These are phyloP conservation scores for Scheffersomyces spartinae DNA, from an alignment of 805 yeast genomes.

Conservation along the genomic window DNA sequence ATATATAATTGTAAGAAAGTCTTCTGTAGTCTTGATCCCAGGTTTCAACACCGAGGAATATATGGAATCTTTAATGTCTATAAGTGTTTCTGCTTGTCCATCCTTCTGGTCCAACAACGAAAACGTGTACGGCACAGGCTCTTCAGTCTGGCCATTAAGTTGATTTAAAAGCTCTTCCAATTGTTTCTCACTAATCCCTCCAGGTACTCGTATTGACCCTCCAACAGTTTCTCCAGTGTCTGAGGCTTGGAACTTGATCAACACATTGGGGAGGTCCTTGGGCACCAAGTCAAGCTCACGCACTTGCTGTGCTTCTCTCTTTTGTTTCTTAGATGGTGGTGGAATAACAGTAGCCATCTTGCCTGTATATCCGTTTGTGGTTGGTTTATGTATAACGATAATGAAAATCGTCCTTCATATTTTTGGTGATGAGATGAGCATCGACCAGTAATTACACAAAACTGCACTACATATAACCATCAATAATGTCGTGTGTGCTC, in stretches of 20 bases:
- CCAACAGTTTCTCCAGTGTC: slow-evolving; percentile 86
- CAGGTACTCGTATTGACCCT: slow-evolving; percentile 84
- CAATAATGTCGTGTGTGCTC: too few species aligned
- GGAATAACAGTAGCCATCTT: slow-evolving; percentile 87
- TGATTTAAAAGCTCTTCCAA: slow-evolving; percentile 81
- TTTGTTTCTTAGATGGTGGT: slow-evolving; percentile 86
- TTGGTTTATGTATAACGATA: too few species aligned
- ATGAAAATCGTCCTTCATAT: too few species aligned
- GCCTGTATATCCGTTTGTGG: too few species aligned
- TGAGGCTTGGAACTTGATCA: slow-evolving; percentile 82
- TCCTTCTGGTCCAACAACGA: slow-evolving; percentile 43
- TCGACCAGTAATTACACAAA: too few species aligned
- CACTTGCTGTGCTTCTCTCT: slow-evolving; percentile 70
- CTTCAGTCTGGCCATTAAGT: slow-evolving; percentile 57
- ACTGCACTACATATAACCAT: too few species aligned
- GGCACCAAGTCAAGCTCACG: slow-evolving; percentile 69
- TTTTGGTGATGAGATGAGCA: too few species aligned
- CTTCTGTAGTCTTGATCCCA: slow-evolving; percentile 82
- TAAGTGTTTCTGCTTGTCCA: slow-evolving; percentile 26
- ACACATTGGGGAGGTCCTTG: slow-evolving; percentile 71
- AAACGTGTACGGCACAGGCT: slow-evolving; percentile 85
- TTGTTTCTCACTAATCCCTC: slow-evolving; percentile 73
- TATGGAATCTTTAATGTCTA: slow-evolving; percentile 70
- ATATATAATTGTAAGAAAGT: slow-evolving; percentile 77
- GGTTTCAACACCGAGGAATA: slow-evolving; percentile 79